phyloP scores from a whole-genome alignment of 2,329 filamentous ascomycete species.

The Lasiodiplodia hormozganensis region DNA sequence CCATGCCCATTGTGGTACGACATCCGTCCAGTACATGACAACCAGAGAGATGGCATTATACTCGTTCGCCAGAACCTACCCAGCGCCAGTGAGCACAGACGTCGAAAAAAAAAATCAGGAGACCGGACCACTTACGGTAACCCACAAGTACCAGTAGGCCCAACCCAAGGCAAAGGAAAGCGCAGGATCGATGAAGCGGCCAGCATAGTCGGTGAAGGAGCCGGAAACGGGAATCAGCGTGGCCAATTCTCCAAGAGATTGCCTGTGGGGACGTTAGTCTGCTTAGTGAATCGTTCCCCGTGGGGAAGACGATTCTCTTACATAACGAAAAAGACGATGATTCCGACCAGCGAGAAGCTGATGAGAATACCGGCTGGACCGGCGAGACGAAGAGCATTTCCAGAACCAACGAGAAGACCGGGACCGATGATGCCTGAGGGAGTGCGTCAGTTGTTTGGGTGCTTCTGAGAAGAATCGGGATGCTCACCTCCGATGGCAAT shows the following conservation, averaged over 20 bases:
- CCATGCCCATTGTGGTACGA: constrained; percentile 55
- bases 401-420: constrained; percentile 34
- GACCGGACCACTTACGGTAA: constrained; percentile 42
- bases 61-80: constrained; percentile 46
- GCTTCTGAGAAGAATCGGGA: neutral
- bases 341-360: constrained; percentile 34
- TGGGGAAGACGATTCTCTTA: constrained; percentile 26
- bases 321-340: constrained; percentile 35
- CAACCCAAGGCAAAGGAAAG: constrained; percentile 35
- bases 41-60: constrained; percentile 55
- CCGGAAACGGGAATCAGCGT: constrained; percentile 33
- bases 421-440: constrained; percentile 33
- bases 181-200: constrained; percentile 32
- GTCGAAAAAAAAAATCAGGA: neutral
- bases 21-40: constrained; percentile 54
- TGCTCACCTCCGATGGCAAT: constrained; percentile 36
- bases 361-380: constrained; percentile 33
- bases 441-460: neutral
- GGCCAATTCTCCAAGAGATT: constrained; percentile 34
- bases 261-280: constrained; percentile 27
- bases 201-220: constrained; percentile 34
- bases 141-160: constrained; percentile 51
- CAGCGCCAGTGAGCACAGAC: neutral
- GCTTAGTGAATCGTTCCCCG: neutral
- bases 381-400: constrained; percentile 33